Conservation (phyloP, 495 filamentous ascomycete genomes). For the Lentithecium fluviatile region DNA sequence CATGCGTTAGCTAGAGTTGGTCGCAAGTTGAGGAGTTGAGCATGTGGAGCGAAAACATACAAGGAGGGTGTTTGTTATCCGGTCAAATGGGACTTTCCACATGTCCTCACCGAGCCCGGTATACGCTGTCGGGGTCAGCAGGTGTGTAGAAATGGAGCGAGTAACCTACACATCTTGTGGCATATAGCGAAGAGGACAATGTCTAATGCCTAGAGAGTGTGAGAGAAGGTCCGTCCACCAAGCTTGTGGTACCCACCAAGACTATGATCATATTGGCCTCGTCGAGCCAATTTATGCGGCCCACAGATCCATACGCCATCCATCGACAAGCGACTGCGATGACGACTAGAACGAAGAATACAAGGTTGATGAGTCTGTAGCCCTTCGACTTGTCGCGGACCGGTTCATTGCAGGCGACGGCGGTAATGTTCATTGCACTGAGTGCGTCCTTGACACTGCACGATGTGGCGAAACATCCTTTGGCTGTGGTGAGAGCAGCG, state of each 20-base stretch:
- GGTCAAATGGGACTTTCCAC: constrained; percentile 20
- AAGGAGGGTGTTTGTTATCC: constrained; percentile 7
- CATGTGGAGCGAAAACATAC: neutral
- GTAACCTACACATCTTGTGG: constrained; percentile 9
- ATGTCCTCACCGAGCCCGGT: constrained; percentile 15
- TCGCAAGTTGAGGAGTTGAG: neutral
- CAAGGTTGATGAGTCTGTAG: neutral
- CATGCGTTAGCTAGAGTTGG: neutral
- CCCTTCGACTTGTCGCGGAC: constrained; percentile 18
- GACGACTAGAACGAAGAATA: constrained; percentile 1
- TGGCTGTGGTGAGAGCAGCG: too few relatives aligned
- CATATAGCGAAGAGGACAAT: neutral
- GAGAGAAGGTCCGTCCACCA: too few relatives aligned
- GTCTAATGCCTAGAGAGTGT: neutral
- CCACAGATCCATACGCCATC: neutral
- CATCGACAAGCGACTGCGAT: constrained; percentile 11
- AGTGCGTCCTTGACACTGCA: neutral
- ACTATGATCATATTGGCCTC: neutral
- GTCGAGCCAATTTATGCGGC: neutral
- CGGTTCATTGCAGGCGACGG: constrained; percentile 7
- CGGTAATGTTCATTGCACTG: constrained; percentile 3
- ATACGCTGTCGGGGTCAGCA: neutral
- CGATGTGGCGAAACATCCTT: neutral
- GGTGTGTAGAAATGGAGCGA: neutral
- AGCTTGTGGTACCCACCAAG: neutral